A percentile compares a stretch with the other conserved stretches of the same genome.
phyloP scores from a whole-genome alignment of 176 grass and related monocot genomes.

The Calamus simplicifolius region DNA sequence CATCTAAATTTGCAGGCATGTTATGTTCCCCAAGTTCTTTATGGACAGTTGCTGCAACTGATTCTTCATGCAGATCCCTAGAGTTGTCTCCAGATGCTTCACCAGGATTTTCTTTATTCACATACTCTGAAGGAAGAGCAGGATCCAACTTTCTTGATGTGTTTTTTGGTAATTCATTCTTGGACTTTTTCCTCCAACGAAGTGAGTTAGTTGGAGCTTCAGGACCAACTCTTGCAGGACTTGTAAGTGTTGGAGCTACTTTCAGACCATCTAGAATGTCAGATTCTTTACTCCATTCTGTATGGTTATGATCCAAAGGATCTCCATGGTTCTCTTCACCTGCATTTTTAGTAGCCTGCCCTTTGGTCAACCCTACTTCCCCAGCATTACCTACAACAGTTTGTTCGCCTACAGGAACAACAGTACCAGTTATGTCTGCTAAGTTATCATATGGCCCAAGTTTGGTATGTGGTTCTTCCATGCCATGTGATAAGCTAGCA shows the following conservation, averaged over 20 bases:
- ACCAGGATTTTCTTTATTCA: conserved; percentile 18
- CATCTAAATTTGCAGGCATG: conserved; percentile 17
- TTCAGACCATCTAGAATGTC: conserved; percentile 10
- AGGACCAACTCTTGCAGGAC: conserved; percentile 17
- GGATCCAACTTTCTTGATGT: conserved; percentile 7
- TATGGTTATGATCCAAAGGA: conserved; percentile 5
- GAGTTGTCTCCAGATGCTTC: conserved; percentile 16
- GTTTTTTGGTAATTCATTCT: conserved; percentile 18
- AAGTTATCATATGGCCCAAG: not conserved
- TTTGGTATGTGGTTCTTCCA: not conserved
- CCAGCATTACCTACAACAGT: too few species aligned
- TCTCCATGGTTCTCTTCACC: not conserved
- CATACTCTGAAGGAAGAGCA: conserved; percentile 20
- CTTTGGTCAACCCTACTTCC: too few species aligned
- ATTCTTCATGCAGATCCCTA: conserved; percentile 19
- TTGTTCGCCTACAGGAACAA: too few species aligned
- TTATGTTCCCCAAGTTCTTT: not conserved
- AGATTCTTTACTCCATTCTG: conserved; percentile 4
- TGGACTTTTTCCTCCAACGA: conserved; percentile 22
- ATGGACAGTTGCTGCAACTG: conserved; percentile 10
- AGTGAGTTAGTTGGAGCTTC: conserved; percentile 22
- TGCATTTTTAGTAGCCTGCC: not conserved
- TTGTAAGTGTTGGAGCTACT: conserved; percentile 24
- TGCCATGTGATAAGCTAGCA: not conserved
- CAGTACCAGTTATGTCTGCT: too few species aligned